Evolutionary conservation across 768 basidiomycete genomes (phyloP), one percentile per base, ranked within the genome.

Genomic region (Kwoniella bestiolae): DNA sequence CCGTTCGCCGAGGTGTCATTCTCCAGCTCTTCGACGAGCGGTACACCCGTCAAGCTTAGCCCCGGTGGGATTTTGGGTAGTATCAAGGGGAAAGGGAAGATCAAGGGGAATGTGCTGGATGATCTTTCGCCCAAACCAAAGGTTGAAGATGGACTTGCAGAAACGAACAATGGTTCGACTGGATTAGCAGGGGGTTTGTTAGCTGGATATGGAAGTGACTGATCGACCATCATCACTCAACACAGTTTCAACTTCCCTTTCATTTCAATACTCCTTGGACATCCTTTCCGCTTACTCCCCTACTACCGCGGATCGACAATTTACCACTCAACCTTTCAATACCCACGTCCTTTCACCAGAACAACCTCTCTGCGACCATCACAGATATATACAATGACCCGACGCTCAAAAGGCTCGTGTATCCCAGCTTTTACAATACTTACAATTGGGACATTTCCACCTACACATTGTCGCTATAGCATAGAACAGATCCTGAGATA

Each of bases 161-260:
- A 34, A 7, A 45, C 47, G 31, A 32, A 46, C 12, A 51, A 34
- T 8, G n/a, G 9, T 6, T 5, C 28, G 14, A 18, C 16, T 21
- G 32, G 63, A 8, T 41, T 57, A 45, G 56, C 11, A 4, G 71
- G 70, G 9, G 70, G 75, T 4, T 59, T 76, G n/a, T 45, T 79
- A 55, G 62, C 76, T 9, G 75, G 72, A 12, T 79, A 79, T 59
- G 78, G 66, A 3, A 79, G 78, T 57, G 78, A 79, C 50, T 76
- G 60, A 55, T 31, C 46, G n/a, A 41, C 18, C 38, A 14, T 18
- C 11, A 14, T 14, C 38, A 41, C 38, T 9, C 38, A 14, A 16
- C 38, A 41, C 12, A 18, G 9, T 41, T 41, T 41, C 38, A 41
- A 2, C 38, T 14, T 41, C 38, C 49, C 26, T 29, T 18, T 25